These are phyloP conservation scores for Cyclotella baltica DNA, from an alignment of 108 stramenopile species.

Conservation along the genomic window DNA sequence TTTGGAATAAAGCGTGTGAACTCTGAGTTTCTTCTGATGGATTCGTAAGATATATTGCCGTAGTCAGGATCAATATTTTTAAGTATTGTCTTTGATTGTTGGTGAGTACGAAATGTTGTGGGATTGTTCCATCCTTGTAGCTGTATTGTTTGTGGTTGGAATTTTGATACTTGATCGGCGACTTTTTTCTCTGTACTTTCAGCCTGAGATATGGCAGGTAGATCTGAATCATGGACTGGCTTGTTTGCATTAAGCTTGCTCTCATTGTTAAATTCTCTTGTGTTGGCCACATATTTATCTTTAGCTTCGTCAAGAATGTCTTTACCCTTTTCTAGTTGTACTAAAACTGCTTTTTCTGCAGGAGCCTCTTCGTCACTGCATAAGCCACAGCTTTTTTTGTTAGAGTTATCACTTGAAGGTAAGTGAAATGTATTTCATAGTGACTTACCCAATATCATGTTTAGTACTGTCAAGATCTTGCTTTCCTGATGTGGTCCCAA, in stretches of 20 bases:
- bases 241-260: background rate
- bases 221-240: background rate
- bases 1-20: constrained; percentile 17
- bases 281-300: background rate
- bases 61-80: constrained; percentile 23
- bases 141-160: constrained; percentile 11
- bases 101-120: constrained; percentile 12
- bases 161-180: background rate
- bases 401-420: too few relatives aligned
- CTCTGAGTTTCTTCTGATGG: constrained; percentile 9
- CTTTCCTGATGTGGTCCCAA: too few relatives aligned
- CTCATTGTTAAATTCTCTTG: background rate
- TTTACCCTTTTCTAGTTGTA: background rate
- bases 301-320: background rate
- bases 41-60: constrained; percentile 19
- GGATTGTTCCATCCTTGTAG: constrained; percentile 27
- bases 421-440: too few relatives aligned
- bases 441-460: too few relatives aligned
- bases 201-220: background rate
- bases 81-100: background rate
- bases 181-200: constrained; percentile 1
- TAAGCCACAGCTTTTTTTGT: background rate
- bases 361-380: background rate
- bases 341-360: background rate
- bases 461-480: too few relatives aligned